Evolutionary conservation across 768 basidiomycete genomes (phyloP), one percentile per base, ranked within the genome.

Genomic region (Hygrocybe punicea): DNA sequence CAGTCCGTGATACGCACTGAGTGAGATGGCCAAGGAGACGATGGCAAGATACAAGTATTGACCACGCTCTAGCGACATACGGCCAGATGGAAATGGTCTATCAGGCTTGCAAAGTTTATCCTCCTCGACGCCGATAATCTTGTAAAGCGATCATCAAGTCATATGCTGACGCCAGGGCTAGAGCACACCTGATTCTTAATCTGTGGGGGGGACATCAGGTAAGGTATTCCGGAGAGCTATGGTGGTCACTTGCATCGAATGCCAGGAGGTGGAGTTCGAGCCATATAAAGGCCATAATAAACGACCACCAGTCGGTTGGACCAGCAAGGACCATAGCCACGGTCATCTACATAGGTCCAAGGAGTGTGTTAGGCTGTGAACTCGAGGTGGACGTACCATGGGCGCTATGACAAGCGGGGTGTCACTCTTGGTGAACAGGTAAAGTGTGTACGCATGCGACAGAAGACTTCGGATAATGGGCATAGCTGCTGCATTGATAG

Each of bases 61-160:
- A 1, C 62, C 65, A 11, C 47, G 49, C 13, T 29, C 42, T 17
- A 60, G 16, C 8, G 64, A 57, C 6, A 67, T 55, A 17, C 65
- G 62, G 10, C 65, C 65, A 9, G 64, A 55, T 2, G 57, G 58
- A 53, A 65, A 63, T 6, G 65, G 65, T 5, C 65, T 55, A 47
- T 60, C 34, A 7, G 65, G 65, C 47, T 65, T 67, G 6, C 62
- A 56, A 7, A 67, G 50, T 44, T 51, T 54, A 47, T 67, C 65
- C 48, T 67, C 65, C 37, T 65, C 62, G 3, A 67, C 25, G 2
- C 62, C 65, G 33, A 59, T 46, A 4, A 59, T 58, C 58, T 61
- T 14, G 19, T 19, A n/a, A 13, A 55, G 48, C 6, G 13, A 55
- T 53, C 39, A 49, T 21, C 19, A 13, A 24, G 19, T 21, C 24